These are phyloP conservation scores for Boehmeria nivea DNA, from an alignment of 306 rosid genomes.

Conservation along the genomic window DNA sequence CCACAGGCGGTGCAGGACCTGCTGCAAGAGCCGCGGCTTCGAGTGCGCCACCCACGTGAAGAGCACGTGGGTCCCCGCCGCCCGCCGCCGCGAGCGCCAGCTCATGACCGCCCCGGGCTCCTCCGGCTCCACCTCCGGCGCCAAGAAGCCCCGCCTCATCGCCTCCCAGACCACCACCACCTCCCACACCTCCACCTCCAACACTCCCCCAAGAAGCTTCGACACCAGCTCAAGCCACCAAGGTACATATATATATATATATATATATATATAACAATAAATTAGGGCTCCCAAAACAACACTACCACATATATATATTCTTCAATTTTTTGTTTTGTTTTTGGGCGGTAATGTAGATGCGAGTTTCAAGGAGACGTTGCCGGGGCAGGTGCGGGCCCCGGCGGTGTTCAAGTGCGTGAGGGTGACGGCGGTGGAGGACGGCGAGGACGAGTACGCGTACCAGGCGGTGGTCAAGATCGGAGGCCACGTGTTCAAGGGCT, in stretches of 20 bases:
- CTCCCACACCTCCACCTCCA: conserved; percentile 86
- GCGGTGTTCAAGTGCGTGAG: conserved; percentile 94
- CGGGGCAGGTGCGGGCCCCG: conserved; percentile 70
- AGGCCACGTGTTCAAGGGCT: conserved; percentile 87
- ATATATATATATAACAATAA: no score
- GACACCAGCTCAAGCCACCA: conserved; percentile 91
- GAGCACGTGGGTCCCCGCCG: conserved; percentile 95
- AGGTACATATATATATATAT: conserved; percentile 30
- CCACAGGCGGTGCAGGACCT: conserved; percentile 79
- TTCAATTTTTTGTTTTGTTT: not conserved
- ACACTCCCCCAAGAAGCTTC: conserved; percentile 91
- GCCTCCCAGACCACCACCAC: conserved; percentile 65
- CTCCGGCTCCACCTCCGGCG: conserved; percentile 60
- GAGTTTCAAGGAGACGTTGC: conserved; percentile 54
- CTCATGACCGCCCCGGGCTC: conserved; percentile 42
- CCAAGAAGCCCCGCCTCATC: conserved; percentile 78
- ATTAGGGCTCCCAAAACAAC: no score
- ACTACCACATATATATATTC: no score
- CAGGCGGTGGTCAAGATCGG: conserved; percentile 82
- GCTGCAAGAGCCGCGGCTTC: conserved; percentile 86
- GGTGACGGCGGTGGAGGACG: conserved; percentile 81
- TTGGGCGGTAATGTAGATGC: conserved; percentile 40
- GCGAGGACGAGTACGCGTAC: conserved; percentile 74
- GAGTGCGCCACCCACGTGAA: conserved; percentile 89
- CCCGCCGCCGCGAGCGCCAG: conserved; percentile 85